Conservation (phyloP, 176 grass and related monocot species). For the Oryza meridionalis region DNA sequence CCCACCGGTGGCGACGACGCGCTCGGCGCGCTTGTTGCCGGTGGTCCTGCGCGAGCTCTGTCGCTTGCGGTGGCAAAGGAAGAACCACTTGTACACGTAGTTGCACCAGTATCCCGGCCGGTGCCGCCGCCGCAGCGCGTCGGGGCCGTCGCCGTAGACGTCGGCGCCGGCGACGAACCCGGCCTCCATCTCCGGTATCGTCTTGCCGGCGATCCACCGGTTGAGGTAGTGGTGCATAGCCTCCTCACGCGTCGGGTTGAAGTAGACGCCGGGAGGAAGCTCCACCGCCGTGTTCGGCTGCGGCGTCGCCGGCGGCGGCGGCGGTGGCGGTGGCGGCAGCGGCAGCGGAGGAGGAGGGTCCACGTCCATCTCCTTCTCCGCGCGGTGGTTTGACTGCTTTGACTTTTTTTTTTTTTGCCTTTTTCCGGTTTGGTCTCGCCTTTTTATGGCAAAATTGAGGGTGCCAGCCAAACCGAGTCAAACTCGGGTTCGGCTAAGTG, state of each 20-base stretch:
- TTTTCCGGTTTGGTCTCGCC: no score
- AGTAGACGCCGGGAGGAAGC: conserved; percentile 29
- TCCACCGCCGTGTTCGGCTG: background rate
- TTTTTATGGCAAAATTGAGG: no score
- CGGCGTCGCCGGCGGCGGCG: background rate
- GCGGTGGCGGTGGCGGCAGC: background rate
- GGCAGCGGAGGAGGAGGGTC: no score
- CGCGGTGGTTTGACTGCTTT: no score
- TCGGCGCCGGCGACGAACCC: background rate
- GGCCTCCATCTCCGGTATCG: background rate
- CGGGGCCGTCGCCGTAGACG: conserved; percentile 20
- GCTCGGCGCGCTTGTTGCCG: background rate
- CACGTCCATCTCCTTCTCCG: no score
- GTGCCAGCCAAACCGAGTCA: no score
- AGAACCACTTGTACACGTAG: background rate
- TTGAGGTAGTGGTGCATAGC: background rate
- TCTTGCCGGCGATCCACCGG: background rate
- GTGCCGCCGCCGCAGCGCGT: background rate
- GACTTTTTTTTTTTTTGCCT: no score
- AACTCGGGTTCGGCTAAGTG: no score
- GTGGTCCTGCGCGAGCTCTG: background rate
- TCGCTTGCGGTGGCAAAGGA: background rate
- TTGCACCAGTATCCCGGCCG: background rate
- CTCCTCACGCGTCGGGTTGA: conserved; percentile 21
- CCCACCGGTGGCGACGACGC: background rate